Evolutionary conservation across 257 asterid species (phyloP), one percentile per base, ranked within the genome.

Genomic region (Primulina huaijiensis): DNA sequence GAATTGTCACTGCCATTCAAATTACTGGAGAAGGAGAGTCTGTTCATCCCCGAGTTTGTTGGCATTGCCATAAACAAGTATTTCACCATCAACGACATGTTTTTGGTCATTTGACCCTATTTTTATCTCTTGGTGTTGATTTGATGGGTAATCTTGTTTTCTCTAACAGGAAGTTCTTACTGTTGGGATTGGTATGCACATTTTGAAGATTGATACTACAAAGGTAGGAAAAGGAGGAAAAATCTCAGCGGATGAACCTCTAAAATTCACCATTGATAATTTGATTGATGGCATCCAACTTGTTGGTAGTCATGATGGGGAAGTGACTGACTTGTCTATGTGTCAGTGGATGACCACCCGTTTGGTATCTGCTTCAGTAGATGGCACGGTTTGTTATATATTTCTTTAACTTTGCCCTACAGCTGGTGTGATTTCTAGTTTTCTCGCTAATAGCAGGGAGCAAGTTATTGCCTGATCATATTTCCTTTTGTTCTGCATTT

Each of bases 281-380:
- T 82, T 95, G 85, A 79, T 88, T 72, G 89, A 95, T 57, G 99
- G 99, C 11, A 70, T 95, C 72, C 98, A 95, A 74, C 90, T 92
- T 73, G 93, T 95, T 78, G 99, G 99, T 50, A 86, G 78, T 79
- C 99, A 95, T 66, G 99, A 95, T 76, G 96, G 94, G 73, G 99
- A 92, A 74, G 93, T 95, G 60, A 91, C 99, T 29, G 99, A 88
- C 79, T 77, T 95, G 63, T 95, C 99, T 55, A 95, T 95, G 99
- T 95, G 95, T 85, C 99, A 92, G 81, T 95, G 99, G 99, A 91
- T 95, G 99, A 92, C 94, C 58, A 88, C 98, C 9, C 97, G 98
- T 64, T 80, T 95, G 84, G 99, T 87, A 33, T 92, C 99, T 29
- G 95, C 97, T 60, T 95, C 99, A 34, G 86, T 85, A 60, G 99